Percentiles rank a stretch among this genome's conserved stretches.
Conservation (phyloP, 805 yeast species). For the Metschnikowia reukaufii region DNA sequence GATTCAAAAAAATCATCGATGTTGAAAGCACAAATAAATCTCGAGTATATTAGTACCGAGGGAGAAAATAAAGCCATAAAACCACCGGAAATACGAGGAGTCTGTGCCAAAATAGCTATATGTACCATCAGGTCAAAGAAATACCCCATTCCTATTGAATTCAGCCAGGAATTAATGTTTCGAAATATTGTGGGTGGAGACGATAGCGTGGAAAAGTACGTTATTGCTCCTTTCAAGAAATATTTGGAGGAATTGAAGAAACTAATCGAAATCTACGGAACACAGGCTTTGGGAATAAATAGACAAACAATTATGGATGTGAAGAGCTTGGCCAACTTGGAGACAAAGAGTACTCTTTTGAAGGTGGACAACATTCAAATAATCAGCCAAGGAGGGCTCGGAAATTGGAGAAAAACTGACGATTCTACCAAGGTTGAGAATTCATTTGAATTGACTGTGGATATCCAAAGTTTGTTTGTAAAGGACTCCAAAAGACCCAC, state of each 20-base stretch:
- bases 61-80: slow-evolving; percentile 5
- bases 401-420: slow-evolving; percentile 11
- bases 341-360: slow-evolving; percentile 22
- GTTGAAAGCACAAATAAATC: slow-evolving; percentile 6
- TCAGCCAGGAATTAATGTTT: slow-evolving; percentile 18
- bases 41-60: slow-evolving; percentile 11
- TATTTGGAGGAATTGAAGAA: slow-evolving; percentile 21
- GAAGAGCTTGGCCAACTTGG: slow-evolving; percentile 26
- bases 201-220: slow-evolving; percentile 24
- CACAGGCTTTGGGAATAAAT: slow-evolving; percentile 20
- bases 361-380: slow-evolving; percentile 18
- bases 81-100: slow-evolving; percentile 19
- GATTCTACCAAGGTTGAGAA: slow-evolving; percentile 4
- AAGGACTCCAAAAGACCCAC: slow-evolving; percentile 12
- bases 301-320: slow-evolving; percentile 27
- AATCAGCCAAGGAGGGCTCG: slow-evolving; percentile 14
- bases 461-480: slow-evolving; percentile 15
- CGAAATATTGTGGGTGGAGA: slow-evolving; percentile 13
- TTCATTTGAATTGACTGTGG: slow-evolving; percentile 11
- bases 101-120: slow-evolving; percentile 17
- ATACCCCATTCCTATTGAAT: slow-evolving; percentile 25
- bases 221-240: slow-evolving; percentile 23
- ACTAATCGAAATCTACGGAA: slow-evolving; percentile 19
- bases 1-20: slow-evolving; percentile 1
- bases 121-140: slow-evolving; percentile 29